These are phyloP conservation scores for Amoebophrya sp. DNA, from an alignment of 169 alveolate species.

Conservation along the genomic window DNA sequence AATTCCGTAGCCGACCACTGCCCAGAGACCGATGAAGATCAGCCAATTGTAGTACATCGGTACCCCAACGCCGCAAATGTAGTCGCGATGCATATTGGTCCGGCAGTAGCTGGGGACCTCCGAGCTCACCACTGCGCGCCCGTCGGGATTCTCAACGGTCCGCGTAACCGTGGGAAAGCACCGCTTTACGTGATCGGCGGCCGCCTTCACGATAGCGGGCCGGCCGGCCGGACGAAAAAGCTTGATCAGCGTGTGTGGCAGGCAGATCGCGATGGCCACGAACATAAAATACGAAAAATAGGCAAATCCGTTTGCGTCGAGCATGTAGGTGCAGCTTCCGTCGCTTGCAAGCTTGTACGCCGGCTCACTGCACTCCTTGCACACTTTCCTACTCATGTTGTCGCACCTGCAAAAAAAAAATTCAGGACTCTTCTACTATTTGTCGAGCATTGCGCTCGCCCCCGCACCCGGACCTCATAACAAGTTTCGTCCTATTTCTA, in stretches of 20 bases:
- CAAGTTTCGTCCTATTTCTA: too few relatives aligned
- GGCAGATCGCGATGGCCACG: background rate
- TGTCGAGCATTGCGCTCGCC: background rate
- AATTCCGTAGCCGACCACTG: too few relatives aligned
- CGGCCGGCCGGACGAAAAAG: background rate
- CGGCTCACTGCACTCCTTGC: background rate
- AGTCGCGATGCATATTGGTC: background rate
- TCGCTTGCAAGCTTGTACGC: background rate
- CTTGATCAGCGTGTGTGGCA: background rate
- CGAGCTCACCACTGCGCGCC: background rate
- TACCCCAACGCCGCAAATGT: background rate
- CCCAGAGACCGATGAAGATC: background rate
- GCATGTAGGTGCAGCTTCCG: background rate
- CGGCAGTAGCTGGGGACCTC: background rate
- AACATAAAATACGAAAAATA: background rate
- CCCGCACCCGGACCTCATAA: background rate
- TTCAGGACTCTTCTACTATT: background rate
- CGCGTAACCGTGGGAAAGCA: background rate
- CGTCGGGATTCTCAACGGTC: background rate
- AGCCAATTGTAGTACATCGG: conserved; percentile 25
- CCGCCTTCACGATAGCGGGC: background rate
- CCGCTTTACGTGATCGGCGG: background rate
- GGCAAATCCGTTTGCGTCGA: background rate
- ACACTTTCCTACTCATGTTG: background rate
- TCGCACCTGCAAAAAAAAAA: background rate